Evolutionary conservation across 78 protist species (phyloP), one percentile per base, ranked within the genome.

Genomic region (Isochrysis galbana): DNA sequence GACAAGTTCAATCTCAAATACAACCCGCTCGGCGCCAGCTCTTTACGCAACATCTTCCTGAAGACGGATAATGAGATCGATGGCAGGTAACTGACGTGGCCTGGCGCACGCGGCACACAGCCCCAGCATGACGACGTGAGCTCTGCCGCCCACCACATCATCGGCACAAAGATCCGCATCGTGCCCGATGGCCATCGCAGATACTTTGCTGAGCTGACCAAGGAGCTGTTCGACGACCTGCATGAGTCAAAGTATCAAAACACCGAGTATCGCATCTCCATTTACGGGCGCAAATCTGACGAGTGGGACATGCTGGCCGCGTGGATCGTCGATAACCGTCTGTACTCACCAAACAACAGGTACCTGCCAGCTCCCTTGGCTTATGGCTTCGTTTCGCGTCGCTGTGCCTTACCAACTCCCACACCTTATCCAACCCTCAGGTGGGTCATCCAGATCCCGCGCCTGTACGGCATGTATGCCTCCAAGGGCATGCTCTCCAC

Each of bases 361-460:
- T n/a, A n/a, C n/a, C n/a, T n/a, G n/a, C n/a, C n/a, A n/a, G n/a
- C n/a, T n/a, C n/a, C n/a, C n/a, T n/a, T n/a, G n/a, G n/a, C n/a
- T n/a, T n/a, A n/a, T n/a, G n/a, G n/a, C n/a, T n/a, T n/a, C n/a
- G n/a, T n/a, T n/a, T n/a, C n/a, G n/a, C n/a, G n/a, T n/a, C n/a
- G n/a, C n/a, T n/a, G n/a, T n/a, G n/a, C n/a, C n/a, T n/a, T n/a
- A n/a, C n/a, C n/a, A n/a, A n/a, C n/a, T n/a, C n/a, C n/a, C n/a
- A n/a, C n/a, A n/a, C n/a, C n/a, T n/a, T n/a, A n/a, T n/a, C n/a
- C n/a, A n/a, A n/a, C n/a, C n/a, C n/a, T n/a, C n/a, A n/a, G n/a
- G 69, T 98, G 99, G 99, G 41, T 98, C 74, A 95, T 98, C 67
- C 88, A 83, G 95, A 93, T 98, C 25, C 99, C 99, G 36, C 94